These are phyloP conservation scores for Thermomyces lanuginosus DNA, from an alignment of 2,329 filamentous ascomycete genomes.

Conservation along the genomic window DNA sequence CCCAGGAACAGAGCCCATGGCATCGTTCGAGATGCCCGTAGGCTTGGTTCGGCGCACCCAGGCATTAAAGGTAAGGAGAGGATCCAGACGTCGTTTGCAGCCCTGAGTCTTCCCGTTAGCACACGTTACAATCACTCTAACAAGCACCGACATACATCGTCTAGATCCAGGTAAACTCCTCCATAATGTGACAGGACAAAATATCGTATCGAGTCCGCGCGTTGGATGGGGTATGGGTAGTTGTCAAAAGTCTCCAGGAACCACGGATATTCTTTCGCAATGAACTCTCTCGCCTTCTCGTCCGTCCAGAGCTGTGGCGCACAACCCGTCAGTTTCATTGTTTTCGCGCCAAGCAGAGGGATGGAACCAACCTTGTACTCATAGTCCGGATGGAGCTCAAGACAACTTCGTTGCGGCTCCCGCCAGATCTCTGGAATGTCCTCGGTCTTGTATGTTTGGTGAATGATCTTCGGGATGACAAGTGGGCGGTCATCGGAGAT, in stretches of 20 bases:
- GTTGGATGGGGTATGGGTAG: conserved; percentile 60
- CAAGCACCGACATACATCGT: conserved; percentile 38
- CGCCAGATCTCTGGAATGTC: conserved; percentile 52
- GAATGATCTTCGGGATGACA: conserved; percentile 60
- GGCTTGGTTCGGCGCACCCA: conserved; percentile 57
- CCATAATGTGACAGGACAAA: conserved; percentile 63
- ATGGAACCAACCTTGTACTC: conserved; percentile 47
- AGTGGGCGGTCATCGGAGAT: conserved; percentile 40
- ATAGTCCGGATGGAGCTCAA: conserved; percentile 51
- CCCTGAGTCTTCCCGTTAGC: conserved; percentile 35
- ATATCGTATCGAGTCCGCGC: conserved; percentile 64
- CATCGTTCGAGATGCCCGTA: conserved; percentile 67
- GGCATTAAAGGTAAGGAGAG: conserved; percentile 50
- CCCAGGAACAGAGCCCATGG: conserved; percentile 55
- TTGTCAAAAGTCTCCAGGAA: conserved; percentile 58
- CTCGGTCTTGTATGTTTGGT: conserved; percentile 60
- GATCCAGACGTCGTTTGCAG: conserved; percentile 51
- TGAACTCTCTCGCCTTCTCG: conserved; percentile 51
- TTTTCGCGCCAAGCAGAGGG: neutral
- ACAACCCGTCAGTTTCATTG: conserved; percentile 10
- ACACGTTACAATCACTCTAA: conserved; percentile 1
- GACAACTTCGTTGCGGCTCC: conserved; percentile 48
- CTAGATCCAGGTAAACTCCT: conserved; percentile 66
- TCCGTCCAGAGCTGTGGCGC: conserved; percentile 62
- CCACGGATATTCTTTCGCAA: conserved; percentile 58